Conservation (phyloP, 1,139 yeast species). For the Kodamaea arcana region DNA sequence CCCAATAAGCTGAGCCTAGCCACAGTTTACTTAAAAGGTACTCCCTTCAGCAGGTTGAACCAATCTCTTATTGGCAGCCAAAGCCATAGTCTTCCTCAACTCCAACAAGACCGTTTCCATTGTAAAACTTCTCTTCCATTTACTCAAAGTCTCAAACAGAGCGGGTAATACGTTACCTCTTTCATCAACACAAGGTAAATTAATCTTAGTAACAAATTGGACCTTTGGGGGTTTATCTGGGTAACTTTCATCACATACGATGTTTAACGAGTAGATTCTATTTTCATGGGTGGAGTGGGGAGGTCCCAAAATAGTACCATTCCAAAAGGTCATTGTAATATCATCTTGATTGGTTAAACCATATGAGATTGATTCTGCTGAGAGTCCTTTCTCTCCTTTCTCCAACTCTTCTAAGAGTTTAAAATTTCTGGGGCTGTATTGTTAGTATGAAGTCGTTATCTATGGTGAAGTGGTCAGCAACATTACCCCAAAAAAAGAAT, state of each 20-base stretch:
- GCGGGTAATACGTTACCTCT: constrained; percentile 63
- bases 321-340: constrained; percentile 90
- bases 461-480: neutral
- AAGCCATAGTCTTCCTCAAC: constrained; percentile 80
- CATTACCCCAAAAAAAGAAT: no score
- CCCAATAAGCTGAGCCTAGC: no score
- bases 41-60: constrained; percentile 91
- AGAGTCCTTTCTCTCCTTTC: constrained; percentile 96
- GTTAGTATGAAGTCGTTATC: constrained; percentile 8
- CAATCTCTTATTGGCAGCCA: constrained; percentile 75
- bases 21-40: constrained; percentile 21
- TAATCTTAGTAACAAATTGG: constrained; percentile 74
- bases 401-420: constrained; percentile 92
- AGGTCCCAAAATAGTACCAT: constrained; percentile 94
- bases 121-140: constrained; percentile 85
- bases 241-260: constrained; percentile 78
- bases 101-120: constrained; percentile 91
- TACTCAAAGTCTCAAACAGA: constrained; percentile 65
- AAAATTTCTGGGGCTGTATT: constrained; percentile 82
- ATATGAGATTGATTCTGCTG: constrained; percentile 94
- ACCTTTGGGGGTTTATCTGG: constrained; percentile 89
- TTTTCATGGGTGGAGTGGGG: constrained; percentile 94
- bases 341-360: constrained; percentile 88
- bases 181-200: constrained; percentile 81
- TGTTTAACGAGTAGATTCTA: constrained; percentile 79